These are phyloP conservation scores for Flammula alnicola DNA, from an alignment of 1,284 basidiomycete genomes.

Conservation along the genomic window DNA sequence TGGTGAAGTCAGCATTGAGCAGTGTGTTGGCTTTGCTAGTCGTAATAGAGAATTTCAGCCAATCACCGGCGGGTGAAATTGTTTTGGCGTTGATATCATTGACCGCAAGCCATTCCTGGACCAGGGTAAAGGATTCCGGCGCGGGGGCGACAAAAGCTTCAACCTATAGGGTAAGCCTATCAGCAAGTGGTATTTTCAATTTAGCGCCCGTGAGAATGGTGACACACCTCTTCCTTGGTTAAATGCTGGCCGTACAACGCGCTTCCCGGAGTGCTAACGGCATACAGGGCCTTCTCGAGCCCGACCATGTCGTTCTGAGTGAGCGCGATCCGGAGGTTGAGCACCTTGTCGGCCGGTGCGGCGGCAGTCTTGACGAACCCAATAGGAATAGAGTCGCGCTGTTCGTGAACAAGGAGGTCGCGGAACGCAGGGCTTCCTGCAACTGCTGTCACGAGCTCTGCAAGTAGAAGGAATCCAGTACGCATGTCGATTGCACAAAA, in stretches of 20 bases:
- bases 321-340: constrained; percentile 46
- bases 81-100: constrained; percentile 33
- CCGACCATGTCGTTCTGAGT: constrained; percentile 46
- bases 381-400: constrained; percentile 17
- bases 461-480: constrained; percentile 10
- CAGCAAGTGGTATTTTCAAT: not conserved
- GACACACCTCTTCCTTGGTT: constrained; percentile 19
- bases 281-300: constrained; percentile 46
- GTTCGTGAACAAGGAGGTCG: constrained; percentile 19
- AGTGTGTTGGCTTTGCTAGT: constrained; percentile 42
- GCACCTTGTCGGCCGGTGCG: constrained; percentile 10
- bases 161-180: constrained; percentile 30
- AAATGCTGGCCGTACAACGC: constrained; percentile 36
- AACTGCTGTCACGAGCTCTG: constrained; percentile 3
- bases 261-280: constrained; percentile 49
- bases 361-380: constrained; percentile 17
- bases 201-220: not conserved
- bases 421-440: constrained; percentile 16
- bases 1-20: constrained; percentile 39
- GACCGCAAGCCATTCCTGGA: constrained; percentile 42
- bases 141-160: constrained; percentile 41
- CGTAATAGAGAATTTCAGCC: constrained; percentile 42
- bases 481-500: constrained; percentile 6
- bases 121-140: constrained; percentile 36
- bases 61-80: constrained; percentile 40